Percentiles rank a stretch among this genome's conserved stretches.
Conservation (phyloP, 1,139 yeast genomes). For the Blastobotrys aristatus region DNA sequence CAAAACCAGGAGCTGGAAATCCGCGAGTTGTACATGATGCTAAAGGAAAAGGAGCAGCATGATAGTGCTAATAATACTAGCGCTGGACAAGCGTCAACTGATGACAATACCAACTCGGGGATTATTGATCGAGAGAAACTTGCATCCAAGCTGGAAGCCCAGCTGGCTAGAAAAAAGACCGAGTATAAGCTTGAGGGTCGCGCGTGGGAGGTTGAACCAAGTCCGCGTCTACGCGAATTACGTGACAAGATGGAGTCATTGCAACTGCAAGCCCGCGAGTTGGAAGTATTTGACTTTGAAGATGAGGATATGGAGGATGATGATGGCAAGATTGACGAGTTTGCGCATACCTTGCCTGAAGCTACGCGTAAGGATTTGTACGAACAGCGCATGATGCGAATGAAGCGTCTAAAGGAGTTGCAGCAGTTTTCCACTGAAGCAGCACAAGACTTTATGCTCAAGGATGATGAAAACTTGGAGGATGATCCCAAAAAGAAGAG, state of each 20-base stretch:
- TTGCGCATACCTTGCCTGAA: conserved; percentile 15
- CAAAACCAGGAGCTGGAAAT: conserved; percentile 86
- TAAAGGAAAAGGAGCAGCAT: conserved; percentile 38
- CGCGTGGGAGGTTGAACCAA: conserved; percentile 66
- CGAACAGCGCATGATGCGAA: conserved; percentile 25
- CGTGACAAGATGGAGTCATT: conserved; percentile 83
- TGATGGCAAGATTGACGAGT: conserved; percentile 14
- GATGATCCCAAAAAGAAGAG: not conserved
- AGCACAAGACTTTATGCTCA: conserved; percentile 22
- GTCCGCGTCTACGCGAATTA: conserved; percentile 65
- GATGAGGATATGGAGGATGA: conserved; percentile 16
- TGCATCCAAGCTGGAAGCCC: conserved; percentile 47
- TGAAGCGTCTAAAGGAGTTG: conserved; percentile 29
- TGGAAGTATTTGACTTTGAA: conserved; percentile 79
- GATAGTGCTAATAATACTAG: not conserved
- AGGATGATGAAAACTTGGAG: conserved; percentile 4
- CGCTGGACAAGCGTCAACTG: conserved; percentile 38
- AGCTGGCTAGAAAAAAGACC: conserved; percentile 57
- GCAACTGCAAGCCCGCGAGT: conserved; percentile 77
- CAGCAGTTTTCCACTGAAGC: conserved; percentile 33
- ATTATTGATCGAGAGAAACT: conserved; percentile 37
- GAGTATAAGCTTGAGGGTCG: conserved; percentile 52
- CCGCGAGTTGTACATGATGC: conserved; percentile 73
- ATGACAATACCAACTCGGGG: conserved; percentile 26
- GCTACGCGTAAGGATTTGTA: conserved; percentile 24